These are phyloP conservation scores for Ophiostoma triangulosporum DNA, from an alignment of 2,329 filamentous ascomycete genomes.

Conservation along the genomic window DNA sequence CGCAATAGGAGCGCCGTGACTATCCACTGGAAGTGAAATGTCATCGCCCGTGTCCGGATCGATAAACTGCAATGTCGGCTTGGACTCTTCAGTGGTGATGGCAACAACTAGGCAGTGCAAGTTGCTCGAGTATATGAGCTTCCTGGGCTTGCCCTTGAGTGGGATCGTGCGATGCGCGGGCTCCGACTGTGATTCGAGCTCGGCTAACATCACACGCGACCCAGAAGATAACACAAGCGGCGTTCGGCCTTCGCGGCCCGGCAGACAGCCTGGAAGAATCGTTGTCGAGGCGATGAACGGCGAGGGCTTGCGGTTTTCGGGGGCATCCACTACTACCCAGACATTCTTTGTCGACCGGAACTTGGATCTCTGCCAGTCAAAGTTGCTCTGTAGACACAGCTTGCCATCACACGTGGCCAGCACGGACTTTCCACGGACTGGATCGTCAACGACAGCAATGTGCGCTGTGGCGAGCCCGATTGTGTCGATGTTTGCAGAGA, in stretches of 20 bases:
- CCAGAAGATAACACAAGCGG: slow-evolving; percentile 37
- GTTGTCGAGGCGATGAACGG: slow-evolving; percentile 35
- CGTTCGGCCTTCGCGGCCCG: slow-evolving; percentile 24
- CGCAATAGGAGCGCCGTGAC: slow-evolving; percentile 26
- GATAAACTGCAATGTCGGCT: slow-evolving; percentile 40
- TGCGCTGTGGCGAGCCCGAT: slow-evolving; percentile 17
- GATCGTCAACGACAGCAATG: slow-evolving; percentile 14
- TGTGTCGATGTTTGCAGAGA: slow-evolving; percentile 16
- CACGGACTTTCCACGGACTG: slow-evolving; percentile 17
- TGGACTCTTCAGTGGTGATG: slow-evolving; percentile 25
- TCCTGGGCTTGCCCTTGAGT: slow-evolving; percentile 33
- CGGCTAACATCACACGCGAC: slow-evolving; percentile 36
- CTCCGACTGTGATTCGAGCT: slow-evolving; percentile 31
- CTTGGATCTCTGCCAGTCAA: slow-evolving; percentile 15
- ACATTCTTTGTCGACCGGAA: slow-evolving; percentile 32
- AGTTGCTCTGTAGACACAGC: slow-evolving; percentile 29
- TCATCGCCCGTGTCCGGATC: slow-evolving; percentile 40
- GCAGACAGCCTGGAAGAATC: slow-evolving; percentile 27
- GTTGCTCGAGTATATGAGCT: slow-evolving; percentile 40
- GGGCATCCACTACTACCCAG: slow-evolving; percentile 35
- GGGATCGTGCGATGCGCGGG: slow-evolving; percentile 37
- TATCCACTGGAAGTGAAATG: slow-evolving; percentile 33
- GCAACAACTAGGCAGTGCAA: slow-evolving; percentile 43
- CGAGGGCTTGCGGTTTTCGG: slow-evolving; percentile 30
- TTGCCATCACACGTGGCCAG: slow-evolving; percentile 36